phyloP scores from a whole-genome alignment of 805 yeast species.

The Candida gorgasii region DNA sequence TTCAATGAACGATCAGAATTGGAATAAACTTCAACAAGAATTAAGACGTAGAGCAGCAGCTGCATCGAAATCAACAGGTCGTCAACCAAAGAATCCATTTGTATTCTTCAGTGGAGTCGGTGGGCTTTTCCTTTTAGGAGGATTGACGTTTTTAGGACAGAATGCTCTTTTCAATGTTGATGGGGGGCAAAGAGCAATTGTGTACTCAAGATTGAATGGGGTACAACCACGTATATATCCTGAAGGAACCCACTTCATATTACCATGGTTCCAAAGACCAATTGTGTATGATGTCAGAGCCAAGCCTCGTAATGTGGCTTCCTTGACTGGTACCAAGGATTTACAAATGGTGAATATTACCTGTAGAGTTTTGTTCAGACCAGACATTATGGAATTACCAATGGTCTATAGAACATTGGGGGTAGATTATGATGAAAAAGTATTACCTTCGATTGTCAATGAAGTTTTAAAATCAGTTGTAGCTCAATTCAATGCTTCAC shows the following conservation, averaged over 20 bases:
- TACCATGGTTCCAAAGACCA: constrained; percentile 96
- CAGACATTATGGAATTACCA: constrained; percentile 77
- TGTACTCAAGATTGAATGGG: constrained; percentile 86
- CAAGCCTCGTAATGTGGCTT: constrained; percentile 93
- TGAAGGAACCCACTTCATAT: constrained; percentile 93
- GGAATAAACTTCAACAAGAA: constrained; percentile 43
- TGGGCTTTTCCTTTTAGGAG: constrained; percentile 41
- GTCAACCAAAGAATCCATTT: constrained; percentile 36
- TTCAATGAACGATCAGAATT: constrained; percentile 40
- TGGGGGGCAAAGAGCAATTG: constrained; percentile 98
- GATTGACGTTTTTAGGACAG: constrained; percentile 40
- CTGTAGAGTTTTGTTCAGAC: constrained; percentile 95
- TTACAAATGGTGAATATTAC: constrained; percentile 98
- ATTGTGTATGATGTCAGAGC: constrained; percentile 93
- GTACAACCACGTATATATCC: constrained; percentile 77
- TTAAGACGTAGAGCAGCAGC: constrained; percentile 41
- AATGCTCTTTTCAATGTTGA: constrained; percentile 67
- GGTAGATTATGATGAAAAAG: constrained; percentile 93
- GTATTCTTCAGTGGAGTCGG: constrained; percentile 45
- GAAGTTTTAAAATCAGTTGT: constrained; percentile 96
- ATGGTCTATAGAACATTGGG: constrained; percentile 90
- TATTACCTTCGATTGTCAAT: constrained; percentile 95
- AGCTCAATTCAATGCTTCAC: constrained; percentile 98
- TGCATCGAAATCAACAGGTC: constrained; percentile 22
- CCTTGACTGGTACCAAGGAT: constrained; percentile 97